A percentile compares a stretch with the other conserved stretches of the same genome.
phyloP scores from a whole-genome alignment of 331 rosid species.

The Erythrophleum ivorense region DNA sequence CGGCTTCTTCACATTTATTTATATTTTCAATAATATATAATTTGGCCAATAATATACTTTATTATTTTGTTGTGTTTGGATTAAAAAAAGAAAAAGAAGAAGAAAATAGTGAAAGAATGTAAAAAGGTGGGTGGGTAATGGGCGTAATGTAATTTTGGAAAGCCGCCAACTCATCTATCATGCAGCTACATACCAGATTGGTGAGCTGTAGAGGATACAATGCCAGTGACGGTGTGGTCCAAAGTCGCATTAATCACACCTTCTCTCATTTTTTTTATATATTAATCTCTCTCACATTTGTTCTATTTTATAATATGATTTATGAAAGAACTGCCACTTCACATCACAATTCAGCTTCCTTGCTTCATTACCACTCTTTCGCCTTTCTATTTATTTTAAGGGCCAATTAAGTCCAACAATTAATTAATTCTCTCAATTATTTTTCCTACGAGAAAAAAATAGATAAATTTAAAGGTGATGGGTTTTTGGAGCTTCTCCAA shows the following conservation, averaged over 20 bases:
- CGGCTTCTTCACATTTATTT: too few species aligned
- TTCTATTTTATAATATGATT: not conserved
- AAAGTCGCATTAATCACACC: constrained; percentile 32
- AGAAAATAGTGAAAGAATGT: not conserved
- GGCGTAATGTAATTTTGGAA: not conserved
- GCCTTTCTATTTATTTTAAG: constrained; percentile 26
- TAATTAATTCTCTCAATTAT: not conserved
- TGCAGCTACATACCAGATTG: constrained; percentile 41
- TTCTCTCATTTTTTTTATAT: not conserved
- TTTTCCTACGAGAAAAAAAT: not conserved
- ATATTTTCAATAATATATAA: not conserved
- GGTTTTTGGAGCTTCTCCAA: constrained; percentile 55
- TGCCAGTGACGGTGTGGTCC: constrained; percentile 60
- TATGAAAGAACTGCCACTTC: constrained; percentile 44
- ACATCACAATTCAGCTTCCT: constrained; percentile 45
- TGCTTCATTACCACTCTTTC: constrained; percentile 50
- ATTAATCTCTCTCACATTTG: not conserved
- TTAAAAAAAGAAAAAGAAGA: not conserved
- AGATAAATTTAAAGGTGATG: not conserved
- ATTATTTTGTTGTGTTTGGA: not conserved
- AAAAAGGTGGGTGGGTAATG: not conserved
- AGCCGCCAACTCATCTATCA: constrained; percentile 37
- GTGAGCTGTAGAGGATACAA: constrained; percentile 55
- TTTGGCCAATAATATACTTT: not conserved
- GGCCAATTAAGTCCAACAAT: constrained; percentile 50